These are phyloP conservation scores for Colletotrichum melonis DNA, from an alignment of 2,329 filamentous ascomycete genomes.

Conservation along the genomic window DNA sequence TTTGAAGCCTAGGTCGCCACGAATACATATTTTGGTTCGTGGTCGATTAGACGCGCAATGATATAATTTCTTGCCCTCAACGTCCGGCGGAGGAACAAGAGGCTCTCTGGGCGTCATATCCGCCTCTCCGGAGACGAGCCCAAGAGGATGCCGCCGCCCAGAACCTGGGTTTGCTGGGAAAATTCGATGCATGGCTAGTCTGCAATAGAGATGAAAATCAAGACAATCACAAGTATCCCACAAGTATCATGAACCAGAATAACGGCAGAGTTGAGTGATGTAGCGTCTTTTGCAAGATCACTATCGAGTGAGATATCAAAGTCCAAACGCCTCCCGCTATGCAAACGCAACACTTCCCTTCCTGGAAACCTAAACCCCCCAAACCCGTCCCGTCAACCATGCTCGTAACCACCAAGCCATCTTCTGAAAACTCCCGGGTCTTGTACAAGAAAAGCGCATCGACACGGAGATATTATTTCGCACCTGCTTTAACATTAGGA, in stretches of 20 bases:
- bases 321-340: constrained; percentile 35
- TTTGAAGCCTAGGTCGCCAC: not conserved
- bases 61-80: not conserved
- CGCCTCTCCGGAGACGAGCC: not conserved
- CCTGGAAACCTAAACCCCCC: not conserved
- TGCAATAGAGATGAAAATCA: not conserved
- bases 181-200: not conserved
- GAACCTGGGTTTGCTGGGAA: not conserved
- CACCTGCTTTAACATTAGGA: constrained; percentile 31
- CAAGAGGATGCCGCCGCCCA: not conserved
- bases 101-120: not conserved
- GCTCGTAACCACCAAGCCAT: constrained; percentile 1
- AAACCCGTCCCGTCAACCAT: not conserved
- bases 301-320: constrained; percentile 8
- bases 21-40: not conserved
- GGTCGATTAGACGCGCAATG: not conserved
- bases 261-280: not conserved
- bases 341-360: constrained; percentile 13
- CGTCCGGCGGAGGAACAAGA: not conserved
- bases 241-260: not conserved
- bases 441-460: constrained; percentile 18
- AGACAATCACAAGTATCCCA: not conserved
- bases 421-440: not conserved
- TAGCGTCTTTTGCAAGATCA: not conserved
- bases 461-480: constrained; percentile 24